Evolutionary conservation across 1,284 basidiomycete species (phyloP).

Genomic region (Cryptococcus jaspeensis): DNA sequence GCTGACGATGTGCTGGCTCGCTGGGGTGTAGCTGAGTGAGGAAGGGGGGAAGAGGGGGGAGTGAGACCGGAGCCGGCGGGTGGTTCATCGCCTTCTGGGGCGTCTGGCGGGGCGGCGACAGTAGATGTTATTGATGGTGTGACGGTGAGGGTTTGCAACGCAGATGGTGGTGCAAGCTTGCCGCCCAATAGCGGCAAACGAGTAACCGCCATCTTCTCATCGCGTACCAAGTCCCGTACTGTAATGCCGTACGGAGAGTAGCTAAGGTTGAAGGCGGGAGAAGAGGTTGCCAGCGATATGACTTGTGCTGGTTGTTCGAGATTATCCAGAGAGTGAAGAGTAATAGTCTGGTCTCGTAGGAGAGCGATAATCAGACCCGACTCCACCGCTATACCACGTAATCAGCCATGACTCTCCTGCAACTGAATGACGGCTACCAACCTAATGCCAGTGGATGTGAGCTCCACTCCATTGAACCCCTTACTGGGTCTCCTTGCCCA

Average conservation of each 20-base stretch:
- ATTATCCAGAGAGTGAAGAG: conserved; percentile 74
- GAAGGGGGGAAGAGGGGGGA: conserved; percentile 40
- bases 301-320: conserved; percentile 68
- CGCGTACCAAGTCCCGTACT: conserved; percentile 43
- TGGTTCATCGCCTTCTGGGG: conserved; percentile 27
- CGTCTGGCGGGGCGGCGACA: neutral
- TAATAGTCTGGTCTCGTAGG: conserved; percentile 71
- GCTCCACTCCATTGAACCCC: conserved; percentile 82
- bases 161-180: conserved; percentile 17
- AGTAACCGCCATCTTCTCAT: conserved; percentile 37
- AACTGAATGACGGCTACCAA: conserved; percentile 49
- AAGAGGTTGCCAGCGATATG: conserved; percentile 57
- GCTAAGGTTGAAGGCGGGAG: conserved; percentile 34
- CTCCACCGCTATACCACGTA: conserved; percentile 63
- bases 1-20: conserved; percentile 1
- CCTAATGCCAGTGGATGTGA: conserved; percentile 73
- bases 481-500: conserved; percentile 77
- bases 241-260: conserved; percentile 49
- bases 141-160: neutral
- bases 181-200: conserved; percentile 34
- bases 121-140: conserved; percentile 3
- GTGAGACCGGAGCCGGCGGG: conserved; percentile 44
- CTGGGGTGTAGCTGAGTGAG: conserved; percentile 11
- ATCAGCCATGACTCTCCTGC: neutral
- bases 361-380: conserved; percentile 75